Base-by-base conservation (phyloP, 305 asterid species). In the Solanum chacoense region DNA sequence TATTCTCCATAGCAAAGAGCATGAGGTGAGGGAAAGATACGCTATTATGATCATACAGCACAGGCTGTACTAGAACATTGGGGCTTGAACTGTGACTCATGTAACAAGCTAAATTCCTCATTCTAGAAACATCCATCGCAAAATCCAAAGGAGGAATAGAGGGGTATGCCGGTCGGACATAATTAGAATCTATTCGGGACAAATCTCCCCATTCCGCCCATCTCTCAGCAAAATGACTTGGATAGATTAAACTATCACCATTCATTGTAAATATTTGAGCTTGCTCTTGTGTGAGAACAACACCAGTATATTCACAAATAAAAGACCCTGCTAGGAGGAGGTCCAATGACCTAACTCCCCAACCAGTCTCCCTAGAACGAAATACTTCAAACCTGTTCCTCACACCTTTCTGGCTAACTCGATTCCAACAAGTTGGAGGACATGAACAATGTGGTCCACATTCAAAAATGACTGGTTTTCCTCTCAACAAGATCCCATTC, bases 331-430 rank as follows among this genome's bases (percentile, higher is more conserved):
- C 98, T 84, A 88, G 97, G 73, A 96, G 94, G 91, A 97, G 90
- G 90, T 97, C 98, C 91, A 97, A 85, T 0, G 98, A 94, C 91
- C 99, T 95, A 87, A 97, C 98, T 63, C 98, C 99, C 99, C 99
- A 97, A 87, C 94, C 95, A 24, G 98, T 95, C 89, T 95, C 99
- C 89, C 91, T 93, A 6, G 99, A 96, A 91, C 99, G 94, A 88
- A 95, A 97, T 87, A 97, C 97, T 91, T 97, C 99, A 83, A 97
- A 93, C 16, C 98, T 91, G 89, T 96, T 90, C 91, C 74, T 93
- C 29, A 93, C 90, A 55, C 99, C 99, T 88, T 92, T 96, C 87
- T 97, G 99, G 9, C 95, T 77, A 88, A 97, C 99, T 31, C 99
- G 96, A 74, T 97, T 97, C 79, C 93, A 88, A 72, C 99, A 97